Evolutionary conservation across 148 eudicot genomes (phyloP).

Genomic region (Salicornia ramosissima): DNA sequence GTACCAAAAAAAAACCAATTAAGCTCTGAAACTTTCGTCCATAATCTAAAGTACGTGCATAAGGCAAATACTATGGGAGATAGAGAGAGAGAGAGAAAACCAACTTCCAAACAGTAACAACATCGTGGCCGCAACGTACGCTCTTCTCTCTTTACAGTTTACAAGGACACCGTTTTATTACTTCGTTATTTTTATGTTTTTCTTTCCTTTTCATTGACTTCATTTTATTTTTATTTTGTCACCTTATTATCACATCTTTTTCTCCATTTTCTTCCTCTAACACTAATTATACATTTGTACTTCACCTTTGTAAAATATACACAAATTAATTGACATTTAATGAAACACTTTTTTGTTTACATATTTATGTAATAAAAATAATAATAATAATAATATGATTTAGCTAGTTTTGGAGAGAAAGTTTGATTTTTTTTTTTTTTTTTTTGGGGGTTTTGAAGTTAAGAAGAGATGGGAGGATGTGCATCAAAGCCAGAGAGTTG

Average conservation of each 20-base stretch:
- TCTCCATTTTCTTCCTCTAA: background rate
- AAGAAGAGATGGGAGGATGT: slow-evolving; percentile 71
- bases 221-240: background rate
- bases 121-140: slow-evolving; percentile 21
- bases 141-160: background rate
- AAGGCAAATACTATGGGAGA: no score
- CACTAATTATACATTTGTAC: background rate
- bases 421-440: no score
- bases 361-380: no score
- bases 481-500: slow-evolving; percentile 75
- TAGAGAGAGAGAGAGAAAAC: no score
- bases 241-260: background rate
- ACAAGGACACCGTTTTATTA: no score
- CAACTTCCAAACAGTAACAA: no score
- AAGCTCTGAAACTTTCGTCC: background rate
- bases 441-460: no score
- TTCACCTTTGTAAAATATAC: background rate
- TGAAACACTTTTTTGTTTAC: no score
- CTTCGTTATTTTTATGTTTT: no score
- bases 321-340: no score
- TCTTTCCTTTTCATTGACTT: background rate
- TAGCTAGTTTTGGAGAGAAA: no score
- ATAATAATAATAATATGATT: no score
- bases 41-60: slow-evolving; percentile 2
- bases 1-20: background rate